Evolutionary conservation across 805 yeast species (phyloP).

Genomic region (Pichia membranifaciens): DNA sequence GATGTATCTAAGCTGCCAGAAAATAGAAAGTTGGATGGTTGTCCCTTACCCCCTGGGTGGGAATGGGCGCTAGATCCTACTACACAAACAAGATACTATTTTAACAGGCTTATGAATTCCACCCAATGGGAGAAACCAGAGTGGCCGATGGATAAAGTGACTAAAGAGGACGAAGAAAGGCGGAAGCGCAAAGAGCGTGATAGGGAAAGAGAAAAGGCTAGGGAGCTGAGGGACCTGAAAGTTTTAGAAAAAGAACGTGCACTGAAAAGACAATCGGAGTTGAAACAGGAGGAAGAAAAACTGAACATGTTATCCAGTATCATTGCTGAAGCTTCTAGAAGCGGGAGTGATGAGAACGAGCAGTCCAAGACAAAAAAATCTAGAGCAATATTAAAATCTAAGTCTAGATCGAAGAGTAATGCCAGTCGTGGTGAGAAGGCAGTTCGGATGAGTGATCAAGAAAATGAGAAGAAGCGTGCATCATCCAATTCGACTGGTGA

Average conservation of each 20-base stretch:
- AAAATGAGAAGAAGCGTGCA: background rate
- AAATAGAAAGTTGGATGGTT: slow-evolving; percentile 25
- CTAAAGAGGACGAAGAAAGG: slow-evolving; percentile 7
- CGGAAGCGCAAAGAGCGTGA: slow-evolving; percentile 14
- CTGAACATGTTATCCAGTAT: slow-evolving; percentile 24
- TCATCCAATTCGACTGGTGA: background rate
- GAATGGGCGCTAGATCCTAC: slow-evolving; percentile 45
- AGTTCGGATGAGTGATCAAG: background rate
- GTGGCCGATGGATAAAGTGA: slow-evolving; percentile 3
- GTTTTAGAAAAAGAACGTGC: slow-evolving; percentile 33
- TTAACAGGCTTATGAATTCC: slow-evolving; percentile 39
- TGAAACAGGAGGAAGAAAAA: slow-evolving; percentile 23
- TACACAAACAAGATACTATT: slow-evolving; percentile 46
- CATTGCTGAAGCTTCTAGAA: slow-evolving; percentile 26
- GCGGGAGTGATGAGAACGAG: background rate
- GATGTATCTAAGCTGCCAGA: slow-evolving; percentile 16
- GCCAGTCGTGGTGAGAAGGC: background rate
- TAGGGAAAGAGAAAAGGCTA: slow-evolving; percentile 22
- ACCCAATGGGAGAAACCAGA: slow-evolving; percentile 61
- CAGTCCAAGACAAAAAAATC: background rate
- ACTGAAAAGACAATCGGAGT: slow-evolving; percentile 25
- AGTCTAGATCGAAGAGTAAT: background rate
- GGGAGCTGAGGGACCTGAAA: slow-evolving; percentile 26
- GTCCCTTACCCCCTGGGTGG: slow-evolving; percentile 60
- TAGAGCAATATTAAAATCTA: slow-evolving; percentile 5